A percentile compares a stretch with the other conserved stretches of the same genome.
These are phyloP conservation scores for Brassica juncea DNA, from an alignment of 345 rosid species.

Conservation along the genomic window DNA sequence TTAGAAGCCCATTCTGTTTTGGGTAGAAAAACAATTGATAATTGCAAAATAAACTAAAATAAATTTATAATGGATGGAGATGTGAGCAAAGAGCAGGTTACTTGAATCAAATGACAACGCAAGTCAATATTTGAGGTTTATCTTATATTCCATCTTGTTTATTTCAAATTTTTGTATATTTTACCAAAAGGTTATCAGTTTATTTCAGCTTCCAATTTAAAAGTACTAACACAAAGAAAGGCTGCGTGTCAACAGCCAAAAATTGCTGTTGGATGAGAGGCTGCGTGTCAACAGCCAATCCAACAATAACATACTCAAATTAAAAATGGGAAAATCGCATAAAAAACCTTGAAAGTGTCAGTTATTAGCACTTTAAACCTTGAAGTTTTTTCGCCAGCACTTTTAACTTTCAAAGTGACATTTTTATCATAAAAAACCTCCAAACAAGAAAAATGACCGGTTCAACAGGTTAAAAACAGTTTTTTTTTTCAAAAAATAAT, in stretches of 20 bases:
- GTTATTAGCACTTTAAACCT: too few species aligned
- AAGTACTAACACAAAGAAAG: background rate
- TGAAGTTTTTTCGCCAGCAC: too few species aligned
- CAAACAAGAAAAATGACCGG: too few species aligned
- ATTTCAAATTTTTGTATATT: background rate
- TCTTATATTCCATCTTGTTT: background rate
- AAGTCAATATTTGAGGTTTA: background rate
- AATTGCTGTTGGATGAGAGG: background rate
- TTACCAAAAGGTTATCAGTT: background rate
- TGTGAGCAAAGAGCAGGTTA: background rate
- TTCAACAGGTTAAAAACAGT: too few species aligned
- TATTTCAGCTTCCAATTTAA: background rate
- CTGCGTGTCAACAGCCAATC: background rate
- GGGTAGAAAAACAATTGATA: background rate
- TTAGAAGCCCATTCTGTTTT: background rate
- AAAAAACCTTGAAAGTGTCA: too few species aligned
- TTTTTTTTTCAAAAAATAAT: too few species aligned
- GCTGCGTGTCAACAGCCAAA: background rate
- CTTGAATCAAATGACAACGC: background rate
- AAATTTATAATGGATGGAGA: background rate
- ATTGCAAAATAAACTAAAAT: background rate
- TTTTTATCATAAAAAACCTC: too few species aligned
- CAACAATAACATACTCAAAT: background rate
- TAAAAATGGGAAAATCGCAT: too few species aligned
- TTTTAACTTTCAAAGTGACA: too few species aligned